Percentiles rank a stretch among this genome's conserved stretches.
Conservation (phyloP, 805 yeast genomes). For the Starmerella bombicola region DNA sequence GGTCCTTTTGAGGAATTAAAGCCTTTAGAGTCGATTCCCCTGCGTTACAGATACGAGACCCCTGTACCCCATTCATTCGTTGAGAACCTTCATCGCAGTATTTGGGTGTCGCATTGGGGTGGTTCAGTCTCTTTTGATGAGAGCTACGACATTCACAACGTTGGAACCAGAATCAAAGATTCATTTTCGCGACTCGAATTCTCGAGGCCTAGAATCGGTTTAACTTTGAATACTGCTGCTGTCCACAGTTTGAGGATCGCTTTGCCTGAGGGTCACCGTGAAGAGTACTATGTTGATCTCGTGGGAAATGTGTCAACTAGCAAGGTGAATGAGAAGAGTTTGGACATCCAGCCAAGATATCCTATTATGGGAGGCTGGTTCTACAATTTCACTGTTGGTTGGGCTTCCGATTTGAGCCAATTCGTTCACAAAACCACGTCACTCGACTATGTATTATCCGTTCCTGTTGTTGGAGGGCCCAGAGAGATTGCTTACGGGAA, state of each 20-base stretch:
- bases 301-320: slow-evolving; percentile 90
- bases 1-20: slow-evolving; percentile 42
- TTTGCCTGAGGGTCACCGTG: slow-evolving; percentile 42
- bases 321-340: slow-evolving; percentile 25
- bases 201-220: slow-evolving; percentile 40
- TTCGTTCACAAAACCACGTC: slow-evolving; percentile 38
- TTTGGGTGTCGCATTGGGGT: slow-evolving; percentile 87
- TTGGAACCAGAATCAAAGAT: slow-evolving; percentile 51
- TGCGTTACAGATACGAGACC: slow-evolving; percentile 51
- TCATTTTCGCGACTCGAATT: slow-evolving; percentile 68
- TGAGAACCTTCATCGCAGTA: slow-evolving; percentile 49
- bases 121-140: slow-evolving; percentile 65
- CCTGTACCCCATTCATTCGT: slow-evolving; percentile 54
- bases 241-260: slow-evolving; percentile 48
- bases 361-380: slow-evolving; percentile 97
- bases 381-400: slow-evolving; percentile 91
- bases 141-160: slow-evolving; percentile 65
- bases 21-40: slow-evolving; percentile 38
- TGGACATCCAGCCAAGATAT: slow-evolving; percentile 69
- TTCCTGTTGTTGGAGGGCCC: slow-evolving; percentile 67
- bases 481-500: slow-evolving; percentile 47
- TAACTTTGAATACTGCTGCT: slow-evolving; percentile 43
- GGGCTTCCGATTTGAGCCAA: slow-evolving; percentile 51
- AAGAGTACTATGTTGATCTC: slow-evolving; percentile 69
- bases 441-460: slow-evolving; percentile 44